Percentiles rank a stretch among this genome's conserved stretches.
These are phyloP conservation scores for Angophora floribunda DNA, from an alignment of 345 rosid species.

Conservation along the genomic window DNA sequence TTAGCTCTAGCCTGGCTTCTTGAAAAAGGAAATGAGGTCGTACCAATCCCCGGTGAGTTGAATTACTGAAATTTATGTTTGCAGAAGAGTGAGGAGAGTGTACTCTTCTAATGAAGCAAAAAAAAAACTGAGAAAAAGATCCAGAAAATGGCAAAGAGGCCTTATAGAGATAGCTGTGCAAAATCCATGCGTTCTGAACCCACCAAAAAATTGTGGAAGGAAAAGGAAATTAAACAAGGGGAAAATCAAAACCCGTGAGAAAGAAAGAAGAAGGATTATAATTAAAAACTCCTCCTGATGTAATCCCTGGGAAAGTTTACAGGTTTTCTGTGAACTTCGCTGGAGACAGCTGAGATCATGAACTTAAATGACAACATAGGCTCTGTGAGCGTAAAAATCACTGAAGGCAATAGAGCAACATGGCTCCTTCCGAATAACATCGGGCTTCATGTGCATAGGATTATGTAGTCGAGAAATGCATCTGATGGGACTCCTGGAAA, in stretches of 20 bases:
- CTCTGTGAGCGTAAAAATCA: conserved; percentile 15
- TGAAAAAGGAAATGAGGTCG: conserved; percentile 31
- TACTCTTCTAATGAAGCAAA: neutral
- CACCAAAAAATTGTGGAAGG: neutral
- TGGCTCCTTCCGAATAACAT: neutral
- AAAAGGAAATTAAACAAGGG: neutral
- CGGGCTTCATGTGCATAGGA: conserved; percentile 10
- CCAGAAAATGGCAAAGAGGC: neutral
- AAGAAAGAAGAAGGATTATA: neutral
- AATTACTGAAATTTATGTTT: neutral
- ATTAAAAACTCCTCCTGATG: neutral
- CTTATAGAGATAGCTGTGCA: neutral
- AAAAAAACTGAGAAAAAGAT: neutral
- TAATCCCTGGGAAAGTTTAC: neutral
- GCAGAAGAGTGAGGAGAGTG: neutral
- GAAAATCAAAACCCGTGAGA: neutral
- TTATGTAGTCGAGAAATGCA: neutral
- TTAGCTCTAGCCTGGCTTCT: conserved; percentile 53
- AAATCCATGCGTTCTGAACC: neutral
- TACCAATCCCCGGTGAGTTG: conserved; percentile 43
- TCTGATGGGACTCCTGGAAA: neutral
- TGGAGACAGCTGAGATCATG: conserved; percentile 22
- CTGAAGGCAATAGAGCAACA: too few relatives aligned
- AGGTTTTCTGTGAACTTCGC: neutral
- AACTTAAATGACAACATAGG: conserved; percentile 14